These are phyloP conservation scores for Penicillium sp. DNA, from an alignment of 2,329 filamentous ascomycete genomes.

Conservation along the genomic window DNA sequence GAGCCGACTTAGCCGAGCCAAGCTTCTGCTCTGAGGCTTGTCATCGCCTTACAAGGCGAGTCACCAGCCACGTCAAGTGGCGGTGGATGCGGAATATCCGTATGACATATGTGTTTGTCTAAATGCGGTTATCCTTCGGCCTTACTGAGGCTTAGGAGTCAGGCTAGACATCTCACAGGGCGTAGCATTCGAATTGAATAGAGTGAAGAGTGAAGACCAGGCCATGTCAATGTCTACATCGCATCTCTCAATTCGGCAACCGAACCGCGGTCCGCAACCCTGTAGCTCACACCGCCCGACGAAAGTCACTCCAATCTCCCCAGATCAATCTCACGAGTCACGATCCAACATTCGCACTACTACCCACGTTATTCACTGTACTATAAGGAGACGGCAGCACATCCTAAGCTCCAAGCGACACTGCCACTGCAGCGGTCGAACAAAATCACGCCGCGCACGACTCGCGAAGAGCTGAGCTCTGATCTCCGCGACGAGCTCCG, in stretches of 20 bases:
- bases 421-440: not conserved
- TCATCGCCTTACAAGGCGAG: slow-evolving; percentile 23
- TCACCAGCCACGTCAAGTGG: slow-evolving; percentile 9
- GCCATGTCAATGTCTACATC: no score
- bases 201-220: no score
- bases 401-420: not conserved
- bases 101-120: no score
- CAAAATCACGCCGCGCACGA: not conserved
- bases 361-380: not conserved
- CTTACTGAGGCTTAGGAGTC: no score
- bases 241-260: not conserved
- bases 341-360: not conserved
- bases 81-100: slow-evolving; percentile 9
- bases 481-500: not conserved
- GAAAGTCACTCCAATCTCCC: not conserved
- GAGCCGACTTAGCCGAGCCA: slow-evolving; percentile 14
- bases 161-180: no score
- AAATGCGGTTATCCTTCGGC: no score
- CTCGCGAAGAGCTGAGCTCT: not conserved
- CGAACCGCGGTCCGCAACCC: no score
- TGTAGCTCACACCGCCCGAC: not conserved
- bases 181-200: no score
- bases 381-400: not conserved
- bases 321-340: no score
- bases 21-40: slow-evolving; percentile 29